Evolutionary conservation across 345 rosid genomes (phyloP).

Genomic region (Adansonia digitata): DNA sequence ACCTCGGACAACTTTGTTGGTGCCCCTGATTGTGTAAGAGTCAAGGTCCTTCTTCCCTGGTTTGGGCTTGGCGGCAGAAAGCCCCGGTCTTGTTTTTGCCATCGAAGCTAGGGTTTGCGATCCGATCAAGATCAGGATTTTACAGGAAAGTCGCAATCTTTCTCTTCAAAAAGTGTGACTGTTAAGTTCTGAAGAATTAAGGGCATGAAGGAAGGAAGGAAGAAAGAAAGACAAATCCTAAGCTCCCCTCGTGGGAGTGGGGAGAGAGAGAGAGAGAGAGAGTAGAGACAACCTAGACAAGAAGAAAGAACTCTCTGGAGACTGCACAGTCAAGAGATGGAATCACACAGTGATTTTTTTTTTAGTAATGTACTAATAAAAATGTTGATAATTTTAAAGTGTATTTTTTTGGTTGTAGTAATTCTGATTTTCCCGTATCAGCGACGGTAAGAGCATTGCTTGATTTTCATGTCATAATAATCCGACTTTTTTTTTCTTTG

Average conservation of each 20-base stretch:
- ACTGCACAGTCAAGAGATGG: background rate
- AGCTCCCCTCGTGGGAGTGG: conserved; percentile 7
- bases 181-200: background rate
- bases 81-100: conserved; percentile 82
- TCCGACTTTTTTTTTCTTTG: background rate
- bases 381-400: background rate
- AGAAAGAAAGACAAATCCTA: conserved; percentile 31
- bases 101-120: conserved; percentile 29
- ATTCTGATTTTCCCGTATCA: background rate
- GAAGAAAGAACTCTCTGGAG: background rate
- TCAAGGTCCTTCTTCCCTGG: conserved; percentile 49
- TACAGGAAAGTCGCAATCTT: background rate
- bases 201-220: conserved; percentile 1
- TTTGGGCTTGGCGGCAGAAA: conserved; percentile 40
- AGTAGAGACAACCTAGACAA: background rate
- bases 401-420: background rate
- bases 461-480: no score
- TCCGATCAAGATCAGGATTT: background rate
- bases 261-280: background rate
- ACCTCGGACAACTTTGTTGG: conserved; percentile 67
- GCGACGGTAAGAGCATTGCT: no score
- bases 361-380: no score
- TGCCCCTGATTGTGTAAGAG: conserved; percentile 59
- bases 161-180: background rate
- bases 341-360: background rate